Evolutionary conservation across 768 basidiomycete genomes (phyloP).

Genomic region (Termitomyces heimii): DNA sequence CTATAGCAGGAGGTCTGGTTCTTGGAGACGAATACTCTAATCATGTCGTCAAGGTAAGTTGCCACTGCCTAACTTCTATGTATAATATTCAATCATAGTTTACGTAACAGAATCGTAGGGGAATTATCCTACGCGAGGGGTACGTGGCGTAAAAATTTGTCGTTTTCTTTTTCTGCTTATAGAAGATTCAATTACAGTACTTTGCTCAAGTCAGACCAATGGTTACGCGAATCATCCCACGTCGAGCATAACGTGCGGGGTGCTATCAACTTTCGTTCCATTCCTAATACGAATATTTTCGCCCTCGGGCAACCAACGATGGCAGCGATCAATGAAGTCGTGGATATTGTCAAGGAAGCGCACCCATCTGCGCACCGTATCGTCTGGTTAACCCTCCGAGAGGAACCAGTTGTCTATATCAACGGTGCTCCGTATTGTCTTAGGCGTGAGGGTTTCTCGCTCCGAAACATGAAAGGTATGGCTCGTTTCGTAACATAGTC

Average conservation of each 20-base stretch:
- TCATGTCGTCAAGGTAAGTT: constrained; percentile 77
- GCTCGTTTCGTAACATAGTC: background rate
- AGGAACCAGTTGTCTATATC: constrained; percentile 88
- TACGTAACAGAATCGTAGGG: constrained; percentile 67
- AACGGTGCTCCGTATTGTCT: constrained; percentile 91
- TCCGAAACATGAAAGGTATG: constrained; percentile 91
- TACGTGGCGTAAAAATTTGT: constrained; percentile 24
- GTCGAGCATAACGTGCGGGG: constrained; percentile 74
- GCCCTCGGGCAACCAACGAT: constrained; percentile 91
- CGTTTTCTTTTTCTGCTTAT: background rate
- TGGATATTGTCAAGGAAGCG: constrained; percentile 51
- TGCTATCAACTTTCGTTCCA: constrained; percentile 91
- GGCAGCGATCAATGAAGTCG: constrained; percentile 80
- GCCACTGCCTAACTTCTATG: background rate
- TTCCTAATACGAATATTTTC: constrained; percentile 77
- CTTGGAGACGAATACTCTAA: constrained; percentile 95
- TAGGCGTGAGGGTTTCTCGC: constrained; percentile 75
- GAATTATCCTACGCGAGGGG: constrained; percentile 91
- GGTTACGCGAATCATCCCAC: constrained; percentile 67
- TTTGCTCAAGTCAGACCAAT: constrained; percentile 89
- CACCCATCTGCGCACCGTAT: constrained; percentile 60
- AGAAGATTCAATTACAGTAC: constrained; percentile 39
- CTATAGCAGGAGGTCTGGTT: constrained; percentile 75
- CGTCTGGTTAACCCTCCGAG: constrained; percentile 90
- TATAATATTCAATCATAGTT: background rate